Percentiles rank a stretch among this genome's conserved stretches.
Conservation (phyloP, 2,329 filamentous ascomycete genomes). For the Pseudogymnoascus sp. region DNA sequence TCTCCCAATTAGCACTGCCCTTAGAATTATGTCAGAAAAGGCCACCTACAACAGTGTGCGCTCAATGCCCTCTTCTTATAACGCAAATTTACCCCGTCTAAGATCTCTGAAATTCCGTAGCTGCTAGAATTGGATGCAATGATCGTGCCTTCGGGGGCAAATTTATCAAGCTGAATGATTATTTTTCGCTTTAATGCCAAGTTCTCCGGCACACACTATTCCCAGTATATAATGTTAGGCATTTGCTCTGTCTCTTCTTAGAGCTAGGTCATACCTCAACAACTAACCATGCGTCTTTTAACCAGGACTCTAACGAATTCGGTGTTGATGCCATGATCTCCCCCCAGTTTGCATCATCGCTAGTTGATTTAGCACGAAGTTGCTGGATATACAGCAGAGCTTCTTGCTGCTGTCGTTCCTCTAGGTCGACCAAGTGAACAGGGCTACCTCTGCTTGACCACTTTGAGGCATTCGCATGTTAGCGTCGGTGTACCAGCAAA, state of each 20-base stretch:
- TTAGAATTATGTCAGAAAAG: neutral
- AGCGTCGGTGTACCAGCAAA: neutral
- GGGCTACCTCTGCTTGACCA: constrained; percentile 30
- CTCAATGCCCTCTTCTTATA: constrained; percentile 33
- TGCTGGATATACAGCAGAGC: constrained; percentile 25
- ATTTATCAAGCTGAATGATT: constrained; percentile 33
- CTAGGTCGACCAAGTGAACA: constrained; percentile 28
- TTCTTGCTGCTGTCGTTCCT: constrained; percentile 25
- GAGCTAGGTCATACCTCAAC: constrained; percentile 26
- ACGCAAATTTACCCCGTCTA: constrained; percentile 30
- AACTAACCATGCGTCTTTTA: constrained; percentile 27
- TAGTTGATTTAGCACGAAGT: neutral
- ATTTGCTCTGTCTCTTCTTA: neutral
- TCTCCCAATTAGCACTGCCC: neutral
- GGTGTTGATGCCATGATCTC: constrained; percentile 18
- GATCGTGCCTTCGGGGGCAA: constrained; percentile 31
- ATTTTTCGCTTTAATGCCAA: constrained; percentile 34
- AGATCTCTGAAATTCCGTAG: constrained; percentile 37
- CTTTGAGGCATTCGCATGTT: constrained; percentile 16
- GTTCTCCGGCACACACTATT: constrained; percentile 34
- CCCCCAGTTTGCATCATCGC: constrained; percentile 21
- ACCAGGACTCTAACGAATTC: constrained; percentile 8
- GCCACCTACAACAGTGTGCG: constrained; percentile 35
- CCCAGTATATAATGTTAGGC: neutral
- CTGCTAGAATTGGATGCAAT: constrained; percentile 44